Evolutionary conservation across 2,329 filamentous ascomycete genomes (phyloP), one percentile per base, ranked within the genome.

Genomic region (Didymella pinodella): DNA sequence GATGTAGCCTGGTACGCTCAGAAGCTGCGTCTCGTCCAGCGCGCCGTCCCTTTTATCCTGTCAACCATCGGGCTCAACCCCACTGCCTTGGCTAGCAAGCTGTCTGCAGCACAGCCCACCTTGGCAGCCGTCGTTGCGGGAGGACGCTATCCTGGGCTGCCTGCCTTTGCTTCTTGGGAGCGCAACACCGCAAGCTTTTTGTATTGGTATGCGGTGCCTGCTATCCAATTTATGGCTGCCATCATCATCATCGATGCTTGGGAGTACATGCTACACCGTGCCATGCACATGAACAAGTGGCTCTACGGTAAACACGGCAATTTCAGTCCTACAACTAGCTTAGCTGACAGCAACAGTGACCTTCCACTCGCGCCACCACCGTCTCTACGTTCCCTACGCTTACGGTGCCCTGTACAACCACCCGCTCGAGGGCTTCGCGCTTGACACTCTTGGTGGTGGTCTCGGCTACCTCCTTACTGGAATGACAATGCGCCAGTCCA

Each of bases 321-420:
- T 1, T 4, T 38, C 12, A 20, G 8, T 22, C 31, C 45, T 45
- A 36, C 44, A 44, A 18, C 11, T 2, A n/a, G 11, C 22, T 38
- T 38, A 32, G 54, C 61, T 53, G 45, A 75, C 57, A 43, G 10
- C 18, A 2, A 22, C 64, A 94, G 91, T 88, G 63, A 90, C 89
- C 54, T 95, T 97, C 81, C 95, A 98, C 81, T 94, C 93, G 46
- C 89, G 94, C 59, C 95, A 99, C 78, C 95, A 99, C 82, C 90
- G 94, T 40, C 88, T 99, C 32, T 98, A 99, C 77, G 95, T 98
- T 3, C 95, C 95, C 2, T 99, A 98, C 77, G 95, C 95, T 3
- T 99, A 94, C 77, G 95, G 95, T 57, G 95, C 95, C 18, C 86
- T 98, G 11, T 99, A 98, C 84, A 98, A 97, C 79, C 94, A 98